Conservation (phyloP, 2,329 filamentous ascomycete species). For the Coniella lustricola region DNA sequence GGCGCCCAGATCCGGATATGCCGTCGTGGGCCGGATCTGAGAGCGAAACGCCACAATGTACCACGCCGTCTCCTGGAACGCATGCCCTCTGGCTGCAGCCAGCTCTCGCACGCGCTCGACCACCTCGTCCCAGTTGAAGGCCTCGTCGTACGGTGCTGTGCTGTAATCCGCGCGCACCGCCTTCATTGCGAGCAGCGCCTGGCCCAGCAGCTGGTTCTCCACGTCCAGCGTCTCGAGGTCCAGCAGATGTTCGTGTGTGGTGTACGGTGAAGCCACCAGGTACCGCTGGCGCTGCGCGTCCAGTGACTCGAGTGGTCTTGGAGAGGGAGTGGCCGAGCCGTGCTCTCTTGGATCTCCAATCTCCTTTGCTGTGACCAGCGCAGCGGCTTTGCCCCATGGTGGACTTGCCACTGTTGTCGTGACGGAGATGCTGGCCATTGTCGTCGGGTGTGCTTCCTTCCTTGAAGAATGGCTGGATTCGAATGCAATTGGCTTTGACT, state of each 20-base stretch:
- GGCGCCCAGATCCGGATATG: slow-evolving; percentile 59
- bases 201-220: slow-evolving; percentile 62
- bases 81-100: slow-evolving; percentile 35
- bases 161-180: slow-evolving; percentile 66
- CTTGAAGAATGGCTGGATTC: not conserved
- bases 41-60: slow-evolving; percentile 84
- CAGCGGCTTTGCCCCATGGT: not conserved
- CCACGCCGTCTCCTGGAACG: slow-evolving; percentile 59
- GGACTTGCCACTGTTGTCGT: not conserved
- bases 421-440: not conserved
- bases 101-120: slow-evolving; percentile 52
- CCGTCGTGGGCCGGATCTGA: slow-evolving; percentile 58
- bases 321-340: not conserved
- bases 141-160: slow-evolving; percentile 62
- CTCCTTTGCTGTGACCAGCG: not conserved
- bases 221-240: slow-evolving; percentile 60
- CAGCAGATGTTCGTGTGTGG: slow-evolving; percentile 61
- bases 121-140: slow-evolving; percentile 70
- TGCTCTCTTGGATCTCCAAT: not conserved
- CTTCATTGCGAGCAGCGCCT: slow-evolving; percentile 59
- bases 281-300: slow-evolving; percentile 21
- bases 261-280: slow-evolving; percentile 71
- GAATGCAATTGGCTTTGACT: not conserved
- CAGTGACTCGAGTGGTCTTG: slow-evolving; percentile 1
- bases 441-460: not conserved